Percentiles rank a stretch among this genome's conserved stretches.
phyloP scores from a whole-genome alignment of 2,329 filamentous ascomycete genomes.

The Talaromyces albobiverticillius region DNA sequence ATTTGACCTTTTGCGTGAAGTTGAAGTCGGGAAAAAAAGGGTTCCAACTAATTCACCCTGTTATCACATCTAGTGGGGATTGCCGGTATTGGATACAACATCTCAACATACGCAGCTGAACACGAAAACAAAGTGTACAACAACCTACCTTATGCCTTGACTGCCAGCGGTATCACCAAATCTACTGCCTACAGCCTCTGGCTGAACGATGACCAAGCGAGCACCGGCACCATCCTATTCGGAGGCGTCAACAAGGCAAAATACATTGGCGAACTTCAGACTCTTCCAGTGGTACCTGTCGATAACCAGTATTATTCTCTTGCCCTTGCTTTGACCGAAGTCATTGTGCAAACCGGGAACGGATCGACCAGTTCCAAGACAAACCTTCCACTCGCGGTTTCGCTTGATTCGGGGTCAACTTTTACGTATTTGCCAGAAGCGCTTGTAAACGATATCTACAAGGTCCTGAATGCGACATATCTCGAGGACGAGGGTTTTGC shows the following conservation, averaged over 20 bases:
- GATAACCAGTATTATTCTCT: slow-evolving; percentile 57
- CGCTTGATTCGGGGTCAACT: slow-evolving; percentile 69
- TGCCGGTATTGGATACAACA: slow-evolving; percentile 73
- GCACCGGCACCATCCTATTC: slow-evolving; percentile 66
- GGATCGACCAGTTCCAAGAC: slow-evolving; percentile 17
- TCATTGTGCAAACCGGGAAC: slow-evolving; percentile 39
- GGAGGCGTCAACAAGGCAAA: slow-evolving; percentile 75
- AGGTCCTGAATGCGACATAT: slow-evolving; percentile 39
- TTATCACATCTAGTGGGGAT: slow-evolving; percentile 74
- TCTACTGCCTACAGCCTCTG: slow-evolving; percentile 53
- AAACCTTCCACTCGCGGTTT: slow-evolving; percentile 53
- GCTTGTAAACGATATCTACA: slow-evolving; percentile 50
- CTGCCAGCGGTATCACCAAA: slow-evolving; percentile 56
- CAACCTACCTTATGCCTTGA: slow-evolving; percentile 65
- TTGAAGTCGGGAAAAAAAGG: too few species aligned
- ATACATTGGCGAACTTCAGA: slow-evolving; percentile 62
- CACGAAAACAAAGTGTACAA: slow-evolving; percentile 52
- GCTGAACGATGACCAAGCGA: slow-evolving; percentile 57
- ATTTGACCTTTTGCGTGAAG: background rate
- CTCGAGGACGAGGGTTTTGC: slow-evolving; percentile 44
- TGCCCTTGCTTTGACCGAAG: slow-evolving; percentile 57
- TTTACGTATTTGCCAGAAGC: slow-evolving; percentile 64
- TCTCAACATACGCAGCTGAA: slow-evolving; percentile 62
- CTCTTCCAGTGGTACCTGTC: slow-evolving; percentile 58
- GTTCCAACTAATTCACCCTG: too few species aligned